Conservation (phyloP, 2,329 filamentous ascomycete species). For the Lachnellula cervina region DNA sequence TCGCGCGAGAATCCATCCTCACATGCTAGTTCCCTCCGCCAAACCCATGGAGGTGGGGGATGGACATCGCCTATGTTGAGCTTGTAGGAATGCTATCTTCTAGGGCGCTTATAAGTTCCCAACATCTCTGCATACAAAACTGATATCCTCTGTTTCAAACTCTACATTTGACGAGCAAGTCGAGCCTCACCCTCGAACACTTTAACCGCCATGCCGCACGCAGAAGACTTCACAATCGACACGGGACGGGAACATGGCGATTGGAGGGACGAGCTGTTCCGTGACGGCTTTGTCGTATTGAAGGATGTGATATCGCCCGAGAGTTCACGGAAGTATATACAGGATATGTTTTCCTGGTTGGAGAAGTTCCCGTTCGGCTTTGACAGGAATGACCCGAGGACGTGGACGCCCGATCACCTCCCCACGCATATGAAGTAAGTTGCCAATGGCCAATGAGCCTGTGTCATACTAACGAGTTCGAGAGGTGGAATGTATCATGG, state of each 20-base stretch:
- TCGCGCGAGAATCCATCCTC: too few species aligned
- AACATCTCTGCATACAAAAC: too few species aligned
- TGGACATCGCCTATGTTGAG: too few species aligned
- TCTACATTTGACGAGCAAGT: neutral
- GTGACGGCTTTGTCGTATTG: constrained; percentile 39
- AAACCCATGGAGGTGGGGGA: too few species aligned
- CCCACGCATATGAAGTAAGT: constrained; percentile 18
- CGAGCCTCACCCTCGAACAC: neutral
- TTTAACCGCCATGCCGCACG: constrained; percentile 1
- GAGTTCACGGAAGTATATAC: constrained; percentile 29
- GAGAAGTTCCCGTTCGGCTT: constrained; percentile 30
- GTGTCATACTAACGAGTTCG: constrained; percentile 11
- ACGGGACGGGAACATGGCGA: constrained; percentile 7
- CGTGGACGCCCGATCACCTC: constrained; percentile 32
- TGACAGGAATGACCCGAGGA: constrained; percentile 32
- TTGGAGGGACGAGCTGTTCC: constrained; percentile 12
- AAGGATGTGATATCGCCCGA: constrained; percentile 40
- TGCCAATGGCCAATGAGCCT: too few species aligned
- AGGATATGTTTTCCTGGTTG: constrained; percentile 20
- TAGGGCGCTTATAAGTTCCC: too few species aligned
- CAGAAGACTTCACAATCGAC: neutral
- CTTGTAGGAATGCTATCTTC: too few species aligned
- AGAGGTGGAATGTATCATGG: constrained; percentile 37
- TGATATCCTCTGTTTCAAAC: neutral
- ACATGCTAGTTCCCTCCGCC: too few species aligned